Base-by-base conservation (phyloP, 2,329 filamentous ascomycete species). In the Botrytis medusae region DNA sequence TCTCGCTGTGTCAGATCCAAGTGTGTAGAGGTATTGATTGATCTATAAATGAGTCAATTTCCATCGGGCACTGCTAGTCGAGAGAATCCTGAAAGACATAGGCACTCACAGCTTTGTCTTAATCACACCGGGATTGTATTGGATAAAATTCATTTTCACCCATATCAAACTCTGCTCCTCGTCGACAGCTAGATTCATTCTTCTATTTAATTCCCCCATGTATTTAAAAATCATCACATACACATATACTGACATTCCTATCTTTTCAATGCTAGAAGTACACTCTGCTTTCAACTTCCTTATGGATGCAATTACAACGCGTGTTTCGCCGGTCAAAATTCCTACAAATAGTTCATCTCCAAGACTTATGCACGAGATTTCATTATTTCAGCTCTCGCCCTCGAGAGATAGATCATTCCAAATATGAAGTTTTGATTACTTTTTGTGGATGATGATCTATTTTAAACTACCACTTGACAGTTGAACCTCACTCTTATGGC, bases 341-440 rank as follows among this genome's bases (percentile, higher is more conserved):
- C 3, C 25, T 7, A 16, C 12, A 12, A 54, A 6, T 54, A n/a
- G 0, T 29, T 16, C 51, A 29, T 29, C 3, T 57, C n/a, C 2
- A 4, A 57, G 0, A 32, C 4, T 57, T 18, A 57, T 29, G n/a
- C 2, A 57, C n/a, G 18, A 1, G 4, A 32, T 9, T 4, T 18
- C 2, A 8, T 4, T 0, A 16, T 29, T 4, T 14, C 18, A 18
- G 14, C 14, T 57, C 14, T 57, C 2, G 14, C 51, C n/a, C 8
- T 16, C 51, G 0, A 57, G n/a, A 0, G 32, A 0, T 3, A 14
- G 25, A 0, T 3, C 51, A 6, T 29, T 32, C 2, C 14, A 14
- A 2, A 57, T 57, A 1, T 18, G 6, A 29, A 32, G 14, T 9
- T 57, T 57, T 57, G 51, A 57, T 9, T 14, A 2, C n/a, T 16